Evolutionary conservation across 2,329 filamentous ascomycete species (phyloP).

Genomic region (Leptographium lundbergii): DNA sequence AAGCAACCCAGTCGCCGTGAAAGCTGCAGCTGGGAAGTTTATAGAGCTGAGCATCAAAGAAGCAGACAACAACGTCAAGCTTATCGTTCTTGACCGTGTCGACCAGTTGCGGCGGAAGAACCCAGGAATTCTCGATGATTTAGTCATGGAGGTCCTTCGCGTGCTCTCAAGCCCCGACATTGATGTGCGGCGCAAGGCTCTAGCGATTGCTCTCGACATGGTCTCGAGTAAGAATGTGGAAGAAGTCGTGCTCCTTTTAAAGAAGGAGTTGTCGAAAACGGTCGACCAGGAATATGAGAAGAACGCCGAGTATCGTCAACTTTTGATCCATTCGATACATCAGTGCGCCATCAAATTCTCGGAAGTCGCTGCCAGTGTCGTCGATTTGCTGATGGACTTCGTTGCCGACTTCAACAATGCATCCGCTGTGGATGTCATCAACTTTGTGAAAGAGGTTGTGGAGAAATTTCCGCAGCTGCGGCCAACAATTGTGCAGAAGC

Average conservation of each 20-base stretch:
- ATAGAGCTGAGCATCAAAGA: constrained; percentile 97
- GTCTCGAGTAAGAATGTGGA: constrained; percentile 98
- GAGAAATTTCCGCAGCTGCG: constrained; percentile 93
- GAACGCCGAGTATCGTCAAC: constrained; percentile 86
- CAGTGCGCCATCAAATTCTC: constrained; percentile 99
- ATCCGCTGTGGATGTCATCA: constrained; percentile 93
- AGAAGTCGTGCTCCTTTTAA: constrained; percentile 87
- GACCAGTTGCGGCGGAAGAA: constrained; percentile 60
- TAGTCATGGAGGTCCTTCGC: constrained; percentile 93
- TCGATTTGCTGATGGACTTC: constrained; percentile 96
- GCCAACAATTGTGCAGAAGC: constrained; percentile 71
- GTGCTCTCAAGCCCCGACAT: constrained; percentile 93
- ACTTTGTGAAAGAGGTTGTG: constrained; percentile 97
- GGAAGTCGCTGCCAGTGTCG: constrained; percentile 91
- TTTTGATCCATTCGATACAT: constrained; percentile 94
- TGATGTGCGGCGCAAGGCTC: constrained; percentile 84
- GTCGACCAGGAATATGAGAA: constrained; percentile 99
- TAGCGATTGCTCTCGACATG: constrained; percentile 89
- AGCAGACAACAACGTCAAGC: constrained; percentile 97
- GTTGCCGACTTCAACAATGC: constrained; percentile 97
- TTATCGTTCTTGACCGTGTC: constrained; percentile 92
- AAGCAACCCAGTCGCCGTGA: constrained; percentile 92
- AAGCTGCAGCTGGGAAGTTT: constrained; percentile 89
- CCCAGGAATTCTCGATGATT: constrained; percentile 74
- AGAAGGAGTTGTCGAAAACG: constrained; percentile 96